phyloP scores from a whole-genome alignment of 1,284 basidiomycete genomes.

The Puccinia novopanici region DNA sequence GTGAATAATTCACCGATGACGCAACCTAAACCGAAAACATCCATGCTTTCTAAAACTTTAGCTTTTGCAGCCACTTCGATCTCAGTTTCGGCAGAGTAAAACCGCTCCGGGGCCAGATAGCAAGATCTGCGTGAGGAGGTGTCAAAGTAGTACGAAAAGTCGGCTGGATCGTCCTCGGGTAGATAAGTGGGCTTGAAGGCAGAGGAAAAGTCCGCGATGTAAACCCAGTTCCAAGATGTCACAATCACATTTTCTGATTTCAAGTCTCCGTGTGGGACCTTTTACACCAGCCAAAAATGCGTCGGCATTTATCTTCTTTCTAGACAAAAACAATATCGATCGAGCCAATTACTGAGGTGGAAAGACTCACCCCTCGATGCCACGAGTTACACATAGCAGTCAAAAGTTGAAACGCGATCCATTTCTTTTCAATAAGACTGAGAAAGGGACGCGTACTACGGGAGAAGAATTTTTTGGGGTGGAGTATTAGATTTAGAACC shows the following conservation, averaged over 20 bases:
- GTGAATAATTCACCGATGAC: constrained; percentile 94
- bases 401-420: constrained; percentile 93
- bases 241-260: constrained; percentile 97
- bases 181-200: constrained; percentile 91
- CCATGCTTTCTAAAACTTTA: constrained; percentile 91
- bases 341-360: too few relatives aligned
- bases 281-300: constrained; percentile 53
- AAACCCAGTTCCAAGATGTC: constrained; percentile 92
- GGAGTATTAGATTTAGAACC: background rate
- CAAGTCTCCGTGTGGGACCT: constrained; percentile 93
- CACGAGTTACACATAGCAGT: constrained; percentile 80
- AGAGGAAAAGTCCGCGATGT: constrained; percentile 92
- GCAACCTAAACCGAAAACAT: constrained; percentile 93
- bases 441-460: constrained; percentile 90
- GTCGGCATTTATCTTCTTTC: background rate
- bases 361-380: constrained; percentile 64
- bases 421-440: constrained; percentile 88
- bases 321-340: background rate
- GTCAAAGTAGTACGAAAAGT: constrained; percentile 98
- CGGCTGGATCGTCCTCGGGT: constrained; percentile 92
- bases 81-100: constrained; percentile 77
- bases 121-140: constrained; percentile 89
- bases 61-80: constrained; percentile 67
- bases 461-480: background rate
- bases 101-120: constrained; percentile 94